Conservation (phyloP, 164 flowering plant genomes). For the Hamamelis virginiana region DNA sequence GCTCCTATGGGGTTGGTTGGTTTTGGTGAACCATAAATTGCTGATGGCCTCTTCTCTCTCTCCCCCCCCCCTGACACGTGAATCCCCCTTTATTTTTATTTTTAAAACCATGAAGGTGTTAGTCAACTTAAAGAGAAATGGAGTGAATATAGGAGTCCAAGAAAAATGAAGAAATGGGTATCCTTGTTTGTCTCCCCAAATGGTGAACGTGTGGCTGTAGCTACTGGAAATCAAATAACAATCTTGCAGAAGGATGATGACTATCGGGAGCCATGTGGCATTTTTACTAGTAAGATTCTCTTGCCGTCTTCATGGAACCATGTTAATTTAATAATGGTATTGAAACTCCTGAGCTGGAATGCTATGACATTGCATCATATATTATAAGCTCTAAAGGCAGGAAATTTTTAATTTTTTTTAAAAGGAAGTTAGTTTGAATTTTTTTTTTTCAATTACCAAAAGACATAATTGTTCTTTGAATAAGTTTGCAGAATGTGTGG, state of each 20-base stretch:
- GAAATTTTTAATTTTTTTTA: too few relatives aligned
- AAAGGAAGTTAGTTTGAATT: too few relatives aligned
- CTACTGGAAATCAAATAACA: slow-evolving; percentile 67
- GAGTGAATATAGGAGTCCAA: slow-evolving; percentile 46
- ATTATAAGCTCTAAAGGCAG: too few relatives aligned
- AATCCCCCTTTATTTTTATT: too few relatives aligned
- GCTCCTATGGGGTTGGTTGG: neutral
- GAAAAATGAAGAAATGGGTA: slow-evolving; percentile 37
- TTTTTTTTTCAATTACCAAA: too few relatives aligned
- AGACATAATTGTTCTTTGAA: too few relatives aligned
- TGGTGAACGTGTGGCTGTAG: slow-evolving; percentile 85
- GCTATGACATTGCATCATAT: neutral
- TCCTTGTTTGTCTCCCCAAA: slow-evolving; percentile 71
- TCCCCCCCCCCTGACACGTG: too few relatives aligned
- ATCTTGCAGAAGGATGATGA: slow-evolving; percentile 69
- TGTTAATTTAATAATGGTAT: neutral
- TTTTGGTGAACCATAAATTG: neutral
- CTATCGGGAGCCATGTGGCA: slow-evolving; percentile 73
- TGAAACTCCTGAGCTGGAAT: neutral
- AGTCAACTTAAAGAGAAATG: slow-evolving; percentile 70
- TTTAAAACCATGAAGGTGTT: slow-evolving; percentile 44
- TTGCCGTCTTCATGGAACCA: slow-evolving; percentile 5
- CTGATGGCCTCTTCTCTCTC: slow-evolving; percentile 10
- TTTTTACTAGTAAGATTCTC: slow-evolving; percentile 54
- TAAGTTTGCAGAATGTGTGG: too few relatives aligned